Base-by-base conservation (phyloP, 257 asterid genomes). In the Linderniella brevidens region DNA sequence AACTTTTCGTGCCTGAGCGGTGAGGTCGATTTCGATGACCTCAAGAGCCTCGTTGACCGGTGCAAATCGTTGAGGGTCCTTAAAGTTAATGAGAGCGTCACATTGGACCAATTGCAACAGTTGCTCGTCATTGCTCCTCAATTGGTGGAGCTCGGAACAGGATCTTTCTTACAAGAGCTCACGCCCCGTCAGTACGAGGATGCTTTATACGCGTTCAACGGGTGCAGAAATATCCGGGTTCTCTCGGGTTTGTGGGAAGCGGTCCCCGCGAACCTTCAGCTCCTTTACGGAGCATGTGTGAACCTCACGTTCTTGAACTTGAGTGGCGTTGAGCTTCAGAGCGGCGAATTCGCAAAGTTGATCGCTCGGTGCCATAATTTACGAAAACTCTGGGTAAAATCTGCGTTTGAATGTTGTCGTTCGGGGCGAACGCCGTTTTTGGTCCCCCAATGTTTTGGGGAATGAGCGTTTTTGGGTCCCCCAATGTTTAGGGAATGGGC, bases 191-290 rank as follows among this genome's bases (percentile, higher is more conserved):
- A 77, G 20, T 74, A 47, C 45, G 68, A 61, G 41, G 79, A 77
- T 19, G 64, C 75, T 35, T 74, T 63, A 55, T 60, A 49, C 43
- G 77, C 80, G 13, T 75, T 84, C 55, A 48, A 64, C 42, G 71
- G 71, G 43, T 77, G 79, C 54, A 68, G 56, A 62, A 51, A 58
- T 50, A 74, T 84, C 46, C 77, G 68, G 18, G 63, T 56, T 16
- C 78, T 84, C 52, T 76, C 90, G 5, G 93, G 93, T 37, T 60
- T 83, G 38, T 83, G 88, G 86, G 86, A 74, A n/a, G 76, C 72
- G 15, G 42, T 71, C 48, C 48, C 68, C 46, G 48, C 48, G 14
- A 58, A 66, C 63, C 73, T 79, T 63, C 90, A 77, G 12, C 58
- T 73, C 63, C 68, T 83, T 13, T 83, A 79, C 64, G 77, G 90